These are phyloP conservation scores for Magnolia kwangsiensis DNA, from an alignment of 164 flowering plant genomes.

Conservation along the genomic window DNA sequence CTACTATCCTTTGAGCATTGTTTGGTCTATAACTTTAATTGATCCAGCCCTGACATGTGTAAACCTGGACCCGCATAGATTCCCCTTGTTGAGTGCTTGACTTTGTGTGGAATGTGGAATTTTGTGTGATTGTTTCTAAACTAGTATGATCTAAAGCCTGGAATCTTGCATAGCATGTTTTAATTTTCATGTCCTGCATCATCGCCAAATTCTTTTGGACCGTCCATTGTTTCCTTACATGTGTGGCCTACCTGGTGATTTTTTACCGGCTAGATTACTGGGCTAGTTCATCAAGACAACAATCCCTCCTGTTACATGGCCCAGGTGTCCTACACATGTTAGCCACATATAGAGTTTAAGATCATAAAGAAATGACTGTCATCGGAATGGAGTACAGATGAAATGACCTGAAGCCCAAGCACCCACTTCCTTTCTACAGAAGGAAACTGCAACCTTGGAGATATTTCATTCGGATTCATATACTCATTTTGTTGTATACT, in stretches of 20 bases:
- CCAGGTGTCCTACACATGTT: background rate
- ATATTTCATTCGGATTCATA: slow-evolving; percentile 49
- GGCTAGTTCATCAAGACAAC: background rate
- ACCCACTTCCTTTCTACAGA: slow-evolving; percentile 70
- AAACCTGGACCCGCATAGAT: no score
- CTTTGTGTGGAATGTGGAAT: no score
- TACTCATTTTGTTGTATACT: slow-evolving; percentile 14
- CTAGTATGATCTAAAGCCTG: no score
- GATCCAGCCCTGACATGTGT: no score
- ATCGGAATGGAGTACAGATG: background rate
- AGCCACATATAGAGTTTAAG: background rate
- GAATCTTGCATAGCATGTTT: no score
- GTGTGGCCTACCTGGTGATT: background rate
- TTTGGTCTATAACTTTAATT: no score
- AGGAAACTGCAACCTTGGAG: slow-evolving; percentile 38
- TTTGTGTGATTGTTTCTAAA: no score
- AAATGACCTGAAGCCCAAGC: slow-evolving; percentile 72
- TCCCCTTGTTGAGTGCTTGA: no score
- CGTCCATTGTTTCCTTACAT: no score
- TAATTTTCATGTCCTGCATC: no score
- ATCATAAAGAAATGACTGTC: background rate
- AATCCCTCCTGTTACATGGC: background rate
- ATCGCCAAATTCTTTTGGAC: no score
- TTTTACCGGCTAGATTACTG: background rate
- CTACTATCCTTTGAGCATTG: no score